Evolutionary conservation across 768 basidiomycete species (phyloP).

Genomic region (Fibroporia radiculosa): DNA sequence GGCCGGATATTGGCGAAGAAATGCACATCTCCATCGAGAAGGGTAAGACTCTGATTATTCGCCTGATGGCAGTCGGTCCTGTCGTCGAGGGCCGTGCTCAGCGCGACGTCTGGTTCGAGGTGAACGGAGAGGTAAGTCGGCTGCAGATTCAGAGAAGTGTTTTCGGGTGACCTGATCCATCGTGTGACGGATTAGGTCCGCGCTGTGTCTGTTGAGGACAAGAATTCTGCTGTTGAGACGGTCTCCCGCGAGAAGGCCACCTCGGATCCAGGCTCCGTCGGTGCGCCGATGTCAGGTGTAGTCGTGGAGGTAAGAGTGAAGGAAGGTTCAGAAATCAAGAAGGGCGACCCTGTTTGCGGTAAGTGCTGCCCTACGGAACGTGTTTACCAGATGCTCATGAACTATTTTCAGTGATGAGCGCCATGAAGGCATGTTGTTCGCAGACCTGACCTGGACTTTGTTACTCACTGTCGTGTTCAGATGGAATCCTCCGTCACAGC

Average conservation of each 20-base stretch:
- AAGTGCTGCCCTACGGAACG: conserved; percentile 27
- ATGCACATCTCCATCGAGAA: conserved; percentile 95
- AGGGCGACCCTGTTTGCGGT: conserved; percentile 94
- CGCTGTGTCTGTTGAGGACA: conserved; percentile 93
- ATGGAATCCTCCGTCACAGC: conserved; percentile 98
- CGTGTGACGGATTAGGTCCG: conserved; percentile 51
- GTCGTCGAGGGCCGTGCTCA: conserved; percentile 88
- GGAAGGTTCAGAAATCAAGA: conserved; percentile 96
- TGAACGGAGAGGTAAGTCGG: conserved; percentile 78
- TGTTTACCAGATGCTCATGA: conserved; percentile 10
- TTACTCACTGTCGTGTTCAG: conserved; percentile 32
- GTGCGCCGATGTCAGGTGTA: conserved; percentile 96
- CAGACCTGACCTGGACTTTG: conserved; percentile 1
- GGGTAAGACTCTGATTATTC: conserved; percentile 95
- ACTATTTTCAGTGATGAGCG: conserved; percentile 68
- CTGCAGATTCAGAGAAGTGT: not conserved
- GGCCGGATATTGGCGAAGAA: conserved; percentile 89
- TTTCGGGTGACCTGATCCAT: not conserved
- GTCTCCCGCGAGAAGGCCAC: conserved; percentile 93
- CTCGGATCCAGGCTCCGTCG: conserved; percentile 91
- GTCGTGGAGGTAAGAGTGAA: conserved; percentile 97
- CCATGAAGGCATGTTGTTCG: conserved; percentile 75
- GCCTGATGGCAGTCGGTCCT: conserved; percentile 91
- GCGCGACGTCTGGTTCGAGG: conserved; percentile 97
- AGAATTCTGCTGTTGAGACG: conserved; percentile 94